Base-by-base conservation (phyloP, 2,329 filamentous ascomycete genomes). In the Zymoseptoria crescenta region DNA sequence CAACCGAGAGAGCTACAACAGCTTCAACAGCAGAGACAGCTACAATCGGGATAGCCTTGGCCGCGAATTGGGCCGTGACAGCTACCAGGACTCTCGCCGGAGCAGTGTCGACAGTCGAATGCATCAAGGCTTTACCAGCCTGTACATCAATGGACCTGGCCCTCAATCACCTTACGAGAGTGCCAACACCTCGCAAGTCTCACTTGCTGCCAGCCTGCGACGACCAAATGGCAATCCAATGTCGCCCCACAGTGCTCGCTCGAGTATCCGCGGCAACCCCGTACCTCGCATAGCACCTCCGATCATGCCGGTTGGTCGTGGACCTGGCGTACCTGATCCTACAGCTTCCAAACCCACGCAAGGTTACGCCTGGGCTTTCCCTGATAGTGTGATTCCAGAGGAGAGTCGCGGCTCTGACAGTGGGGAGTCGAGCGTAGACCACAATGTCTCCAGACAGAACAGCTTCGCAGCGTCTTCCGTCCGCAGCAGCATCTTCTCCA, bases 311-410 rank as follows among this genome's bases (percentile, higher is more conserved):
- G 77, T 78, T 29, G 65, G 87, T 78, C 63, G 87, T 79, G 64
- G 85, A 77, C 74, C 83, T 77, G 69, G 89, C 81, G 76, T 87
- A 83, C 69, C 86, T 78, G 76, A 81, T 69, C 79, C 79, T 6
- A 80, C 76, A 65, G 89, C 89, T 48, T 86, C 87, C 29, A 87
- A 90, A 71, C 88, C 89, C 4, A 92, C 87, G 9, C 91, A 91
- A 73, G 89, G 89, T 70, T 88, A 88, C 71, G 87, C 89, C 4
- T 93, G 89, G 88, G 89, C 89, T 65, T 92, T 92, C 66, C 88
- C 89, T 1, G 88, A 90, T 69, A 84, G 87, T 56, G 83, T 86
- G 56, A 84, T 87, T 59, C 77, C 74, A 41, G 80, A 78, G 49
- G 77, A 80, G 48, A 71, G 76, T 56, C 70, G 77, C 59, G 75